Conservation (phyloP, 2,329 filamentous ascomycete species). For the Sporothrix phasma region DNA sequence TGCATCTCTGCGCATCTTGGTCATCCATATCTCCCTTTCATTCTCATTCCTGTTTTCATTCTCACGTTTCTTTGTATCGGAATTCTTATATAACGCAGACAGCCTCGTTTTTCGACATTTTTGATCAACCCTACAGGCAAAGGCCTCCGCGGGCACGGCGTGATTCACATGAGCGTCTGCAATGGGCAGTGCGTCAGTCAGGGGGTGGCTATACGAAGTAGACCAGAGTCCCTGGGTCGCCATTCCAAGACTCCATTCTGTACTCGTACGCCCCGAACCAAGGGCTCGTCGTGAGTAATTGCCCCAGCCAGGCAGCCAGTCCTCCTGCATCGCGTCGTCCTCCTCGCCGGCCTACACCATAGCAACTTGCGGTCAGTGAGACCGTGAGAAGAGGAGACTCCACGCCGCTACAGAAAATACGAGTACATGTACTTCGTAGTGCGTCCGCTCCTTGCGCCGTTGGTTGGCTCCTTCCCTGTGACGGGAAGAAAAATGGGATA, state of each 20-base stretch:
- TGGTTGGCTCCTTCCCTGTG: neutral
- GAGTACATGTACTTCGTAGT: too few species aligned
- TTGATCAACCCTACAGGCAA: neutral
- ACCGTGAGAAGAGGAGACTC: neutral
- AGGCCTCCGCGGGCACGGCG: neutral
- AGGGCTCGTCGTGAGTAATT: neutral
- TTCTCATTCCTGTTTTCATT: neutral
- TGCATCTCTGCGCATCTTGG: too few species aligned
- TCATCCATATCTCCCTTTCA: neutral
- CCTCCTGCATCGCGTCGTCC: neutral
- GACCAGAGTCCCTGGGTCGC: neutral
- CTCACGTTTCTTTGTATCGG: neutral
- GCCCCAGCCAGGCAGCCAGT: neutral
- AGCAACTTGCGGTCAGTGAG: slow-evolving; percentile 7
- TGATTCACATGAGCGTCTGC: neutral
- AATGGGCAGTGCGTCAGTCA: neutral
- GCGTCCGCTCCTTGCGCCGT: neutral
- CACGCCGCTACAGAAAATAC: neutral
- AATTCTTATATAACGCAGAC: neutral
- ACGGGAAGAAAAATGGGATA: neutral
- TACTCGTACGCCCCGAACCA: neutral
- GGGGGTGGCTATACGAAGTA: neutral
- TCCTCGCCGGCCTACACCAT: neutral
- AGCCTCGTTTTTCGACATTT: neutral
- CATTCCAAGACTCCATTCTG: neutral